Conservation (phyloP, 2,329 filamentous ascomycete genomes). For the Podosphaera leucotricha region DNA sequence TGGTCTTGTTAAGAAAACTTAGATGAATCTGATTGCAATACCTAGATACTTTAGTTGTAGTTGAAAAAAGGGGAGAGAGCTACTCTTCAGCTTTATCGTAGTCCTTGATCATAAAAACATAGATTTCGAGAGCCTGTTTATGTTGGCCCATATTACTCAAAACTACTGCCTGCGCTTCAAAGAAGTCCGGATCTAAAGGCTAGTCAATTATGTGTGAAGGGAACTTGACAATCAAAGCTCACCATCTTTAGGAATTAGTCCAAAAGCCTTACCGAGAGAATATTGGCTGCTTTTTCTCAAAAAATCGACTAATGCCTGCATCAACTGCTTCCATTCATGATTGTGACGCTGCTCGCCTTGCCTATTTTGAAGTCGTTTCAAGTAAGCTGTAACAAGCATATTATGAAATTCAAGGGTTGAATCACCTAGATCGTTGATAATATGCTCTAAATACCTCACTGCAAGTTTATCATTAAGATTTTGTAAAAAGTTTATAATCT, state of each 20-base stretch:
- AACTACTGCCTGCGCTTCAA: conserved; percentile 72
- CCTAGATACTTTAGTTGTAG: conserved; percentile 23
- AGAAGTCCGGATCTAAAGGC: conserved; percentile 51
- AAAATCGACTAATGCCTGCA: conserved; percentile 48
- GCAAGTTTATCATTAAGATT: conserved; percentile 48
- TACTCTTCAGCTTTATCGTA: conserved; percentile 84
- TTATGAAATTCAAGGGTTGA: conserved; percentile 72
- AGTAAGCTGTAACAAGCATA: conserved; percentile 48
- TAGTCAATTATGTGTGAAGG: conserved; percentile 3
- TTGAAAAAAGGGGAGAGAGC: conserved; percentile 6
- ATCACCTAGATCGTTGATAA: conserved; percentile 72
- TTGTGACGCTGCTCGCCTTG: conserved; percentile 19
- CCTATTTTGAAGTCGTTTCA: conserved; percentile 22
- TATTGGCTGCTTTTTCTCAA: conserved; percentile 58
- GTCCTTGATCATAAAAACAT: conserved; percentile 81
- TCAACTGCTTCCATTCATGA: conserved; percentile 30
- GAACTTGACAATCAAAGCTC: conserved; percentile 14
- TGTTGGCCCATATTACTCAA: conserved; percentile 90
- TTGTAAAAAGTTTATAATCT: conserved; percentile 51
- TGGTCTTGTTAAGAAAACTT: conserved; percentile 23
- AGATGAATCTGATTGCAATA: conserved; percentile 79
- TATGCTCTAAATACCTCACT: conserved; percentile 67
- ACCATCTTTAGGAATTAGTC: conserved; percentile 60
- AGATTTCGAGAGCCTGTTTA: conserved; percentile 88
- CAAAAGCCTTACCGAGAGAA: conserved; percentile 54